A percentile compares a stretch with the other conserved stretches of the same genome.
Conservation (phyloP, 148 eudicot genomes). For the Suaeda aralocaspica region DNA sequence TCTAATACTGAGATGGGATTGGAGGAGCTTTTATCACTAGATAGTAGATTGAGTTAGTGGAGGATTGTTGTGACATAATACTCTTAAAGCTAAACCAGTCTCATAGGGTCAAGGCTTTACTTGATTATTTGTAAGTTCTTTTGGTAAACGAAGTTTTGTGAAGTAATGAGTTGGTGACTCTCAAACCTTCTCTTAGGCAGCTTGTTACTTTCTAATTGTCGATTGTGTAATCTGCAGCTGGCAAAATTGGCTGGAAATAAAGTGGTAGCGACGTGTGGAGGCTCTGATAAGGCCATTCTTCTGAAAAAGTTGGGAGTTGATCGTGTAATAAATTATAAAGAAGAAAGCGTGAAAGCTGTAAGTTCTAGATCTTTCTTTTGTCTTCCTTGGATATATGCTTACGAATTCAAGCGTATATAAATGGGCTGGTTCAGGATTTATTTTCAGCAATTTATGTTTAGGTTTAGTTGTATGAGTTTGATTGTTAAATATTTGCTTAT, state of each 20-base stretch:
- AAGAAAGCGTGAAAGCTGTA: slow-evolving; percentile 77
- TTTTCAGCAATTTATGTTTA: background rate
- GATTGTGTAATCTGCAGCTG: slow-evolving; percentile 47
- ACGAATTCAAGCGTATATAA: background rate
- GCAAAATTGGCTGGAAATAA: slow-evolving; percentile 94
- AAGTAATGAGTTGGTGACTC: background rate
- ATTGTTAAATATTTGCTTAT: background rate
- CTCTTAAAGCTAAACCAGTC: too few species aligned
- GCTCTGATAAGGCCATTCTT: slow-evolving; percentile 69
- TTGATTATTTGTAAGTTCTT: too few species aligned
- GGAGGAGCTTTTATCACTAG: too few species aligned
- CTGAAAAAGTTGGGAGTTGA: slow-evolving; percentile 81
- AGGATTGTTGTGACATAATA: too few species aligned
- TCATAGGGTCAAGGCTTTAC: too few species aligned
- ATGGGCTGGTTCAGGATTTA: background rate
- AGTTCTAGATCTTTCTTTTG: slow-evolving; percentile 12
- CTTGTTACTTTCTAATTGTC: background rate
- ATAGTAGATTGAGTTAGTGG: too few species aligned
- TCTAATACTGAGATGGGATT: too few species aligned
- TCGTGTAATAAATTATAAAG: slow-evolving; percentile 84
- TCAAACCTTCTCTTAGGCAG: background rate
- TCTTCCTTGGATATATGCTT: background rate
- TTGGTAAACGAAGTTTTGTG: background rate
- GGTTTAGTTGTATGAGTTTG: background rate
- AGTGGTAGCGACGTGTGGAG: slow-evolving; percentile 96